Evolutionary conservation across 371 early-diverging fungal species (phyloP).

Genomic region (Mortierella sp.): DNA sequence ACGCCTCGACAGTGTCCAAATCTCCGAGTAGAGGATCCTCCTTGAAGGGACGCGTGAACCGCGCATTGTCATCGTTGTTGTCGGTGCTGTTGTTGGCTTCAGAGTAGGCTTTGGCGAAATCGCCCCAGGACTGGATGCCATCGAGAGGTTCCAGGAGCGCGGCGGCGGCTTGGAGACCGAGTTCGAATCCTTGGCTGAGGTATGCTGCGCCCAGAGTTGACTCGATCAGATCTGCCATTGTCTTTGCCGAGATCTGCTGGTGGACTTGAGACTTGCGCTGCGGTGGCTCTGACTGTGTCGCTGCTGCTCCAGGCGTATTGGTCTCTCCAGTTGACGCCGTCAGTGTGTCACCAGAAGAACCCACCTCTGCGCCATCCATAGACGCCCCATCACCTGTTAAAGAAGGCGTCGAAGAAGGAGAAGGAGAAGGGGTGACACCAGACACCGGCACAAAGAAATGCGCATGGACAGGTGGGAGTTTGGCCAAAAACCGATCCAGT

Average conservation of each 20-base stretch:
- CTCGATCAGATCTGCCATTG: constrained; percentile 91
- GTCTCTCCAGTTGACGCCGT: not conserved
- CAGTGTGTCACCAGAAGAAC: not conserved
- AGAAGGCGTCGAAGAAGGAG: not conserved
- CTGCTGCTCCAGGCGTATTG: not conserved
- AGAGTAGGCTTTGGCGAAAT: constrained; percentile 47
- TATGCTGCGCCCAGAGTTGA: constrained; percentile 89
- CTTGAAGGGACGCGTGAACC: not conserved
- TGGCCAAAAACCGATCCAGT: constrained; percentile 66
- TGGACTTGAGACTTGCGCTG: not conserved
- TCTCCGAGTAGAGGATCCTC: constrained; percentile 15
- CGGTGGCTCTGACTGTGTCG: not conserved
- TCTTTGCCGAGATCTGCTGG: constrained; percentile 77
- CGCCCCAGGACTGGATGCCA: constrained; percentile 63
- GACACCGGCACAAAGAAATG: constrained; percentile 21
- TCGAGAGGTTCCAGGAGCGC: constrained; percentile 69
- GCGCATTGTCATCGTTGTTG: not conserved
- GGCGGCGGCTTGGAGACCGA: constrained; percentile 72
- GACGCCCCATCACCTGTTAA: not conserved
- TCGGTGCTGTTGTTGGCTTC: not conserved
- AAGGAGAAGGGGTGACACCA: not conserved
- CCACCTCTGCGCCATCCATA: no score
- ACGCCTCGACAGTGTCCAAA: constrained; percentile 58
- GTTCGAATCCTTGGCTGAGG: constrained; percentile 69
- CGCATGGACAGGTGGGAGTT: constrained; percentile 44